A percentile compares a stretch with the other conserved stretches of the same genome.
Conservation (phyloP, 371 early-diverging fungal genomes). For the Syncephalis fuscata region DNA sequence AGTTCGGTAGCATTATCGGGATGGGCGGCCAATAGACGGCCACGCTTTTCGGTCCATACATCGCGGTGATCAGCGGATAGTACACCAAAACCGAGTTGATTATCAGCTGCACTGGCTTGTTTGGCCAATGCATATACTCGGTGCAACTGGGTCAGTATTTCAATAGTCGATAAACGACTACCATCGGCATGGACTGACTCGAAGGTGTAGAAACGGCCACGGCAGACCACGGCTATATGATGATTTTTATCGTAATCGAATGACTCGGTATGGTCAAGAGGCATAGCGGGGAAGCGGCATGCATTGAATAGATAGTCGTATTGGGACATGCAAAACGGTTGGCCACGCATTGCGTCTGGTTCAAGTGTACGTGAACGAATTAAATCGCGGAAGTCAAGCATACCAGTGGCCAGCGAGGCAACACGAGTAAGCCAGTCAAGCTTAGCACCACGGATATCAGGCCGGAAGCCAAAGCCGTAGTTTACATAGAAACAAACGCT, state of each 20-base stretch:
- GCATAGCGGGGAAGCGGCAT: slow-evolving; percentile 34
- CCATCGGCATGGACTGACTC: slow-evolving; percentile 35
- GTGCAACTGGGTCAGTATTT: slow-evolving; percentile 16
- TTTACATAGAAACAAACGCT: slow-evolving; percentile 14
- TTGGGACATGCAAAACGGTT: slow-evolving; percentile 48
- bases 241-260: slow-evolving; percentile 17
- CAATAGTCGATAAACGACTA: slow-evolving; percentile 15
- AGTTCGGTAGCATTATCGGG: slow-evolving; percentile 47
- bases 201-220: slow-evolving; percentile 45
- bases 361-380: slow-evolving; percentile 26
- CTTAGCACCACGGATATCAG: slow-evolving; percentile 28
- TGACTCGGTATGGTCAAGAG: slow-evolving; percentile 27
- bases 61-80: slow-evolving; percentile 34
- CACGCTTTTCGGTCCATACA: slow-evolving; percentile 32
- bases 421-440: slow-evolving; percentile 29
- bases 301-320: slow-evolving; percentile 40
- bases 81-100: slow-evolving; percentile 23
- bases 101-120: slow-evolving; percentile 18
- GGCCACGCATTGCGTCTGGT: slow-evolving; percentile 43
- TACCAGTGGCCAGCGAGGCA: slow-evolving; percentile 27
- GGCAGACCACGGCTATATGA: slow-evolving; percentile 44
- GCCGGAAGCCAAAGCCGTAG: slow-evolving; percentile 9
- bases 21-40: slow-evolving; percentile 37
- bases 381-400: slow-evolving; percentile 28
- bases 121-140: slow-evolving; percentile 17